Evolutionary conservation across 2,329 filamentous ascomycete species (phyloP), one percentile per base, ranked within the genome.

Genomic region (Venturia asperata): DNA sequence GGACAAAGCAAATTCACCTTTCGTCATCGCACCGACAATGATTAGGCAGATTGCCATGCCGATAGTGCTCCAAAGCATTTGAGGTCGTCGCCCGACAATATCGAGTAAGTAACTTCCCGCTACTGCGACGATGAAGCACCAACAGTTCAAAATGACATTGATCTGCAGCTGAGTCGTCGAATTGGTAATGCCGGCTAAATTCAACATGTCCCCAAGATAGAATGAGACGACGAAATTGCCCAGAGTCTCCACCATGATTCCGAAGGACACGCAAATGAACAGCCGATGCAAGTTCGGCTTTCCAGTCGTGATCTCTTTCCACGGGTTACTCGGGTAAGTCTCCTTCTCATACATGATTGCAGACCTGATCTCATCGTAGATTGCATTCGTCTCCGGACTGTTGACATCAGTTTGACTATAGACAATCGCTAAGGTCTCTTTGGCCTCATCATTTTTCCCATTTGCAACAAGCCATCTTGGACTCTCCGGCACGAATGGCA

Each of bases 71-170:
- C 5, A 80, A 68, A 3, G 78, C 79, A 0, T 76, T 78, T 1
- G n/a, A n/a, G 74, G 72, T 66, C 79, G 81, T 11, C 81, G 76
- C 9, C 81, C 80, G 73, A 78, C 76, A 30, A 62, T 70, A 19
- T 77, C 76, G 0, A 74, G 72, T 7, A 81, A 71, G 5, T 77
- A 75, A 1, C 80, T 82, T 0, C 81, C 81, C 1, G 71, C 47
- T 0, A 82, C 69, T 39, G 75, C 71, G 64, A 75, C 77, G 6
- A 72, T 69, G 0, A 83, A 72, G 64, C 79, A 83, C 76, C 77
- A 83, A 2, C 76, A 77, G 65, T 82, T 82, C n/a, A 83, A 72
- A 0, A 82, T 77, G 42, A 83, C 77, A 52, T 83, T 83, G 70
- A 74, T 30, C 15, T 39, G 2, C 37, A n/a, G 41, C 66, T 83